phyloP scores from a whole-genome alignment of 2,329 filamentous ascomycete species.

The Xylariaceae sp. region DNA sequence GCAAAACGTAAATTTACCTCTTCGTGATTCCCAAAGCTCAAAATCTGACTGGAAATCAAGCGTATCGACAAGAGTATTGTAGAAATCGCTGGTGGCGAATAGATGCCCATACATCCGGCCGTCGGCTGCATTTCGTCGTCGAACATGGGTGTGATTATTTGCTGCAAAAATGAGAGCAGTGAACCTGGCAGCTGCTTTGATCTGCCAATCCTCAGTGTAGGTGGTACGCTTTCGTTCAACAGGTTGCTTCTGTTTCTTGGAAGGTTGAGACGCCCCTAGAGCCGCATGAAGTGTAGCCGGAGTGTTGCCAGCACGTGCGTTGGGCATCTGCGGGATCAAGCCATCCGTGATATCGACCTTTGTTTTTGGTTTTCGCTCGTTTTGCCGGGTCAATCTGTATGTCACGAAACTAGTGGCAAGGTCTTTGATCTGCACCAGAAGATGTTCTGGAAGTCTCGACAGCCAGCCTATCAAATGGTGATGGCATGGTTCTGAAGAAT shows the following conservation, averaged over 20 bases:
- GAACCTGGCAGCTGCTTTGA: slow-evolving; percentile 72
- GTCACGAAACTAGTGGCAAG: slow-evolving; percentile 73
- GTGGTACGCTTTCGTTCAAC: slow-evolving; percentile 47
- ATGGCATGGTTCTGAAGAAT: slow-evolving; percentile 70
- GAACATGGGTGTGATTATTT: slow-evolving; percentile 54
- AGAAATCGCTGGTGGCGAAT: slow-evolving; percentile 78
- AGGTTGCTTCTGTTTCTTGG: slow-evolving; percentile 51
- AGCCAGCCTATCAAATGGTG: slow-evolving; percentile 75
- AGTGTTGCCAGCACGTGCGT: slow-evolving; percentile 52
- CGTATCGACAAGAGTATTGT: slow-evolving; percentile 80
- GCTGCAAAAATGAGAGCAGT: slow-evolving; percentile 78
- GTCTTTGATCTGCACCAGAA: slow-evolving; percentile 71
- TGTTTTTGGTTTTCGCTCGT: slow-evolving; percentile 58
- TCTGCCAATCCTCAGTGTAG: slow-evolving; percentile 85
- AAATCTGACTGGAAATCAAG: slow-evolving; percentile 83
- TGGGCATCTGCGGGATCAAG: slow-evolving; percentile 67
- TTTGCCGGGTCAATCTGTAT: slow-evolving; percentile 68
- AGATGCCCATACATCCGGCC: slow-evolving; percentile 55
- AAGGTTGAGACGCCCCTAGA: slow-evolving; percentile 49
- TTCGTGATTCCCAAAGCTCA: slow-evolving; percentile 75
- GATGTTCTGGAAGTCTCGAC: slow-evolving; percentile 59
- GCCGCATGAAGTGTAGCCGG: slow-evolving; percentile 72
- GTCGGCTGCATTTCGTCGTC: slow-evolving; percentile 34
- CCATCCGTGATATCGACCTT: slow-evolving; percentile 58
- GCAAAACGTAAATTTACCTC: slow-evolving; percentile 76